Percentiles rank a stretch among this genome's conserved stretches.
Conservation (phyloP, 805 yeast genomes). For the Monosporozyma aquatica region DNA sequence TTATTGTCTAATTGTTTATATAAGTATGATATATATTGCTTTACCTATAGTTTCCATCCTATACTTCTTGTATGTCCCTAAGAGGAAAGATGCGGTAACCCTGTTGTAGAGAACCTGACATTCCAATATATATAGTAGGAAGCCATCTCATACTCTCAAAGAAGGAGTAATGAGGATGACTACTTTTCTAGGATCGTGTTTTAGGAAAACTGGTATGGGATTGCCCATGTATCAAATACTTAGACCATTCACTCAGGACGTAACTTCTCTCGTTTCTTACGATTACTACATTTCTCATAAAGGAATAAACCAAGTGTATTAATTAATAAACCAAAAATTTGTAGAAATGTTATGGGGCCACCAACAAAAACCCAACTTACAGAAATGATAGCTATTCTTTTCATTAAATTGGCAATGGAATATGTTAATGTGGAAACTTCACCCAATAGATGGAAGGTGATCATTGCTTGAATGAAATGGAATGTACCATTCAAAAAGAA, state of each 20-base stretch:
- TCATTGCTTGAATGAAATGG: conserved; percentile 70
- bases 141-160: no score
- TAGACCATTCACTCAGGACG: conserved; percentile 8
- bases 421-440: conserved; percentile 76
- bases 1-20: no score
- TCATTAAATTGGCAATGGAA: conserved; percentile 80
- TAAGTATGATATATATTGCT: no score
- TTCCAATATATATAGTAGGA: no score
- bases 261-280: conserved; percentile 7
- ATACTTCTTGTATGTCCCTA: no score
- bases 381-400: conserved; percentile 74
- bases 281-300: conserved; percentile 41
- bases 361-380: conserved; percentile 65
- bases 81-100: no score
- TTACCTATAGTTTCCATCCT: no score
- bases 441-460: conserved; percentile 75
- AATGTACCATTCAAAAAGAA: conserved; percentile 60
- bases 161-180: no score
- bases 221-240: neutral
- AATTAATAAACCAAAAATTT: conserved; percentile 41
- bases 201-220: no score
- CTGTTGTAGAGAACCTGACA: no score
- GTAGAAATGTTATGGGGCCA: conserved; percentile 37
- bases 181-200: no score
- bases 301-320: conserved; percentile 50